Evolutionary conservation across 2,329 filamentous ascomycete species (phyloP).

Genomic region (Juglanconis sp.): DNA sequence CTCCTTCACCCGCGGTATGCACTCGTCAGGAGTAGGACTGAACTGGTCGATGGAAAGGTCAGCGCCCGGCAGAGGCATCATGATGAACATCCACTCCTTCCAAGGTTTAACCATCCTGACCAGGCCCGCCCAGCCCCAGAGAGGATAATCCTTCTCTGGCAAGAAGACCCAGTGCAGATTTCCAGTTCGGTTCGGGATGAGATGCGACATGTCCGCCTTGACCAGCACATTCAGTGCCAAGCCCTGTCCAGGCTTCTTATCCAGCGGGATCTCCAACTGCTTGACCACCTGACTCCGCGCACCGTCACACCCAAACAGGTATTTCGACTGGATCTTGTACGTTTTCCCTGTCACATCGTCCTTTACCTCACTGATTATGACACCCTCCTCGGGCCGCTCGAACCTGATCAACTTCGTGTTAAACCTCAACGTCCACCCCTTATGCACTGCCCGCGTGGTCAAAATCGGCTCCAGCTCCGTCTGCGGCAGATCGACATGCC

Average conservation of each 20-base stretch:
- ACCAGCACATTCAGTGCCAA: slow-evolving; percentile 39
- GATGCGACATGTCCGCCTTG: slow-evolving; percentile 43
- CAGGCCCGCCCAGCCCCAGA: slow-evolving; percentile 48
- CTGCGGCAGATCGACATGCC: slow-evolving; percentile 44
- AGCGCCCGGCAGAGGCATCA: slow-evolving; percentile 41
- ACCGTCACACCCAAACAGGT: slow-evolving; percentile 55
- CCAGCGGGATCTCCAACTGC: slow-evolving; percentile 34
- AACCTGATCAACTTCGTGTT: slow-evolving; percentile 37
- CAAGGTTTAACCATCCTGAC: slow-evolving; percentile 62
- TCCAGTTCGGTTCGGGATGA: slow-evolving; percentile 47
- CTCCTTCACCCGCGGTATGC: slow-evolving; percentile 40
- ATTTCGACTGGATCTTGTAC: slow-evolving; percentile 43
- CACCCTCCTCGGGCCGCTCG: slow-evolving; percentile 19
- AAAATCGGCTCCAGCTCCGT: slow-evolving; percentile 47
- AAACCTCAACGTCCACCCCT: slow-evolving; percentile 41
- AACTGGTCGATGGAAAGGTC: slow-evolving; percentile 31
- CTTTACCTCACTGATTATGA: slow-evolving; percentile 14
- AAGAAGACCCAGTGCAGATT: slow-evolving; percentile 61
- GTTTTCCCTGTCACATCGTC: not conserved
- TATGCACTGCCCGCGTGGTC: slow-evolving; percentile 35
- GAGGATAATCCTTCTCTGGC: slow-evolving; percentile 48
- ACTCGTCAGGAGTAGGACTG: slow-evolving; percentile 45
- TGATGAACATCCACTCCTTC: slow-evolving; percentile 60
- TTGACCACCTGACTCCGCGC: slow-evolving; percentile 36
- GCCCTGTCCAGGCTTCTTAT: slow-evolving; percentile 31